Evolutionary conservation across 768 basidiomycete genomes (phyloP).

Genomic region (Leccinum broughii): DNA sequence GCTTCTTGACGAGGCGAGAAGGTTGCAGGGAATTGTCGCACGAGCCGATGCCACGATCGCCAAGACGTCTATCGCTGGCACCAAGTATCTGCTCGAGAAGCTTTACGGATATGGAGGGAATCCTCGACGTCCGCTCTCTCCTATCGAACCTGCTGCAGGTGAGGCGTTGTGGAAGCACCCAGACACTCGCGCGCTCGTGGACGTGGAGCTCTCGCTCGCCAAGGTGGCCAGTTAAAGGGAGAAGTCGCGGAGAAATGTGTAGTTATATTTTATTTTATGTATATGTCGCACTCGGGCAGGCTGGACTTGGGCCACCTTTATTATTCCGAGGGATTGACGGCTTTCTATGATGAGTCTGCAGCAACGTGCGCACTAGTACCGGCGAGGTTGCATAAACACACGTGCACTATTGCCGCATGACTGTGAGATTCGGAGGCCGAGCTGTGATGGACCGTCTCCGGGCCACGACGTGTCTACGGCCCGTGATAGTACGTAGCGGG

Average conservation of each 20-base stretch:
- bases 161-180: constrained; percentile 70
- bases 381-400: not conserved
- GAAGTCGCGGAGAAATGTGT: not conserved
- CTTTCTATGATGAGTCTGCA: not conserved
- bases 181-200: constrained; percentile 67
- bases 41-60: constrained; percentile 80
- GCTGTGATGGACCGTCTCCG: not conserved
- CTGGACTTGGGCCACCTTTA: not conserved
- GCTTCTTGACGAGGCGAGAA: constrained; percentile 66
- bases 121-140: constrained; percentile 76
- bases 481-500: constrained; percentile 5
- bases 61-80: constrained; percentile 75
- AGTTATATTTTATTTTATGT: not conserved
- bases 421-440: constrained; percentile 20
- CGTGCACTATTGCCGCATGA: not conserved
- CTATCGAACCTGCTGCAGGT: constrained; percentile 56
- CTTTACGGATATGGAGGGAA: constrained; percentile 79
- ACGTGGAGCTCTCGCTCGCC: constrained; percentile 57
- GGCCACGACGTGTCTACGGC: not conserved
- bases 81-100: constrained; percentile 76
- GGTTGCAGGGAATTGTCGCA: constrained; percentile 78
- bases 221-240: constrained; percentile 28
- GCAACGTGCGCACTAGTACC: not conserved
- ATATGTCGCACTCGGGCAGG: not conserved
- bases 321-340: not conserved